Percentiles rank a stretch among this genome's conserved stretches.
phyloP scores from a whole-genome alignment of 768 basidiomycete genomes.

The Neoboletus magnificus region DNA sequence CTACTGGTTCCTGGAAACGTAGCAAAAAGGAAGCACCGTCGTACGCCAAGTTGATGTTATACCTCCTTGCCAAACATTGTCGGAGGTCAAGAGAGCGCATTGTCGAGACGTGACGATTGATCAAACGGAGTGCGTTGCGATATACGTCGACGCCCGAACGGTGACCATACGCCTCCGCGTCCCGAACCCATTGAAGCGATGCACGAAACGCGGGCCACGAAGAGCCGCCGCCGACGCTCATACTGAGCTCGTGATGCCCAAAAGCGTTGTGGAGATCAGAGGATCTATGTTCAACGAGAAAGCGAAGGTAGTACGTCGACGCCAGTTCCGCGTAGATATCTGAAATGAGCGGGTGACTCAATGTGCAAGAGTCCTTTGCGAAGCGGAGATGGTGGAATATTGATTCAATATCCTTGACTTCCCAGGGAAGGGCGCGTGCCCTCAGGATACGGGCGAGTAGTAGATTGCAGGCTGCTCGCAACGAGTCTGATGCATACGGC shows the following conservation, averaged over 20 bases:
- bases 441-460: conserved; percentile 21
- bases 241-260: conserved; percentile 24
- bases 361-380: conserved; percentile 23
- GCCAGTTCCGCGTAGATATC: conserved; percentile 26
- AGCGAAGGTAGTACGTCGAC: conserved; percentile 24
- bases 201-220: conserved; percentile 18
- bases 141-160: conserved; percentile 30
- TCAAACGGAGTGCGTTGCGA: conserved; percentile 23
- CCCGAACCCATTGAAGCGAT: conserved; percentile 22
- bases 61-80: conserved; percentile 11
- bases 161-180: conserved; percentile 21
- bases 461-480: conserved; percentile 16
- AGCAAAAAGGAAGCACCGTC: conserved; percentile 29
- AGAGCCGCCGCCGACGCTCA: conserved; percentile 10
- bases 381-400: conserved; percentile 25
- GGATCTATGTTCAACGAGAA: conserved; percentile 15
- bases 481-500: conserved; percentile 3
- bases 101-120: conserved; percentile 17
- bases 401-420: conserved; percentile 22
- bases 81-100: conserved; percentile 18
- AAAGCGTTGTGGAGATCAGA: conserved; percentile 25
- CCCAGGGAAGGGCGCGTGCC: conserved; percentile 24
- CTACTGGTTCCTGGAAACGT: conserved; percentile 18
- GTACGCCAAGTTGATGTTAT: conserved; percentile 18
- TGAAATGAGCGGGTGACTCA: conserved; percentile 17